These are phyloP conservation scores for Paramecium biaurelia DNA, from an alignment of 73 alveolate genomes.

Conservation along the genomic window DNA sequence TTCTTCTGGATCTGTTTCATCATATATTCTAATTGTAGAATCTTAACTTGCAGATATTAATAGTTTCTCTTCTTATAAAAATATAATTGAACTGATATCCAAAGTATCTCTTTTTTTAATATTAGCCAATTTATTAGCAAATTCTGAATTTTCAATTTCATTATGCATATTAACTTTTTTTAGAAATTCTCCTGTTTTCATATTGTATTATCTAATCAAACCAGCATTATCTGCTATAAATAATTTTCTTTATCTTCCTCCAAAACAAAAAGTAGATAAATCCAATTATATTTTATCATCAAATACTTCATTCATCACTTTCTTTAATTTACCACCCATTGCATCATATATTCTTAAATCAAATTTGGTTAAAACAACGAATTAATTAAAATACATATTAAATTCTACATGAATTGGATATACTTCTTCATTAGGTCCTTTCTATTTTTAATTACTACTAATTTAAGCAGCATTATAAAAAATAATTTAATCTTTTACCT, in stretches of 20 bases:
- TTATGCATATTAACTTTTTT: constrained; percentile 66
- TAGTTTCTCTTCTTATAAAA: constrained; percentile 76
- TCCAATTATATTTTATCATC: constrained; percentile 84
- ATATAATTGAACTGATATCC: constrained; percentile 68
- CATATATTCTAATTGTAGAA: constrained; percentile 85
- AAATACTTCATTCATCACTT: constrained; percentile 80
- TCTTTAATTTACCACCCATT: constrained; percentile 83
- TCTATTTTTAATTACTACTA: constrained; percentile 18
- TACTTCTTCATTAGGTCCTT: constrained; percentile 74
- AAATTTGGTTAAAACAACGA: constrained; percentile 74
- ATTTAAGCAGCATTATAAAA: constrained; percentile 51
- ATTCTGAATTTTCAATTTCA: constrained; percentile 73
- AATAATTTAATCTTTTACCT: constrained; percentile 53
- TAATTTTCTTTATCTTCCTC: constrained; percentile 86
- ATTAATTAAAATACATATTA: constrained; percentile 80
- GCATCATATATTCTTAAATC: constrained; percentile 91
- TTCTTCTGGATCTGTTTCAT: constrained; percentile 90
- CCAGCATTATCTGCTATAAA: constrained; percentile 91
- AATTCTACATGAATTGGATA: constrained; percentile 84
- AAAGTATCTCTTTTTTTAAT: constrained; percentile 66
- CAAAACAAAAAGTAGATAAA: constrained; percentile 81
- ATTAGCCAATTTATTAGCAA: constrained; percentile 68
- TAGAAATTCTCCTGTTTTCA: constrained; percentile 82
- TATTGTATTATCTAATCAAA: constrained; percentile 85
- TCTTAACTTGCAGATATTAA: constrained; percentile 86